These are phyloP conservation scores for Trametes maxima DNA, from an alignment of 768 basidiomycete genomes.

Conservation along the genomic window DNA sequence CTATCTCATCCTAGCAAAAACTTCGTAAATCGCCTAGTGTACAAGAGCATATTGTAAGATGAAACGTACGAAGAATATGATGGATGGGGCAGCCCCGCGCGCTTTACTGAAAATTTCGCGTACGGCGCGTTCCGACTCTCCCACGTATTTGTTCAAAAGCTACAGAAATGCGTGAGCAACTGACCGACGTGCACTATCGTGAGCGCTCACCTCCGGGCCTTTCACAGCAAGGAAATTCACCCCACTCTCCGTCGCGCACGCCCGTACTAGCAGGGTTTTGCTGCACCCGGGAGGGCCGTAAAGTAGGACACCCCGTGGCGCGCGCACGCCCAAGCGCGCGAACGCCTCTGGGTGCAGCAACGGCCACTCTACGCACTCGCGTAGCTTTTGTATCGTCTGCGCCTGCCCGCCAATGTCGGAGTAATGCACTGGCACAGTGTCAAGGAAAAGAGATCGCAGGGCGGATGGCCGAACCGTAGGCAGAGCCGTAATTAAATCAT, in stretches of 20 bases:
- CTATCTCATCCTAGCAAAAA: slow-evolving; percentile 84
- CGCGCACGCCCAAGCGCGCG: slow-evolving; percentile 79
- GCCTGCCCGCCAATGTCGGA: slow-evolving; percentile 90
- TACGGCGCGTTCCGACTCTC: slow-evolving; percentile 94
- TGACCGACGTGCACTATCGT: neutral
- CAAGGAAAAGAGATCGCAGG: slow-evolving; percentile 90
- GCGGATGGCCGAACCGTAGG: slow-evolving; percentile 87
- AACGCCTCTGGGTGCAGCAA: slow-evolving; percentile 86
- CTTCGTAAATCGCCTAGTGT: neutral
- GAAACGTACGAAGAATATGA: slow-evolving; percentile 88
- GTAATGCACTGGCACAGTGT: slow-evolving; percentile 81
- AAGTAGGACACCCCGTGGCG: slow-evolving; percentile 87
- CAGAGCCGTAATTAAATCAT: slow-evolving; percentile 73
- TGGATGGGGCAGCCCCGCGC: slow-evolving; percentile 89
- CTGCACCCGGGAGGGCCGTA: slow-evolving; percentile 98
- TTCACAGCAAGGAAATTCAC: slow-evolving; percentile 97
- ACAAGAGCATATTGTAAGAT: neutral
- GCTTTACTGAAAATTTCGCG: slow-evolving; percentile 96
- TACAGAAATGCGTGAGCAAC: slow-evolving; percentile 35
- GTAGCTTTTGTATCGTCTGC: slow-evolving; percentile 78
- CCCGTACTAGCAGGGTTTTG: slow-evolving; percentile 91
- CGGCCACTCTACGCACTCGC: slow-evolving; percentile 96
- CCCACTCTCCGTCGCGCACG: slow-evolving; percentile 91
- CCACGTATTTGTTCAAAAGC: slow-evolving; percentile 96
- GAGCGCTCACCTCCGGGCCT: slow-evolving; percentile 81